These are phyloP conservation scores for Spizellomyces punctatus DNA, from an alignment of 192 early-diverging fungal genomes.

Conservation along the genomic window DNA sequence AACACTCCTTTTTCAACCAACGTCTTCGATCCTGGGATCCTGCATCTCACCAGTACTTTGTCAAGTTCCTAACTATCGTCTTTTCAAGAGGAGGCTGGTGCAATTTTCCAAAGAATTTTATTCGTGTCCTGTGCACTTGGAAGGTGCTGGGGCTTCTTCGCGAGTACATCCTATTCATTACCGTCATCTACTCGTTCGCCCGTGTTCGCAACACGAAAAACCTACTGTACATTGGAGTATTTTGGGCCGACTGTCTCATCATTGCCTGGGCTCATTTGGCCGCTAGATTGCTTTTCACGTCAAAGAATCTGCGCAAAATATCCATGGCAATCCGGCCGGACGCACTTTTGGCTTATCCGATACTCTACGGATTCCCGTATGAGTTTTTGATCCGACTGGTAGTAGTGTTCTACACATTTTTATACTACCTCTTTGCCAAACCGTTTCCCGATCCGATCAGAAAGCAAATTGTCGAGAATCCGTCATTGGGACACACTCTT, in stretches of 20 bases:
- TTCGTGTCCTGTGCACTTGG: constrained; percentile 3
- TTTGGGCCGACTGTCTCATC: not conserved
- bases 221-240: not conserved
- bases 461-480: too few species aligned
- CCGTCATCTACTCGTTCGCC: not conserved
- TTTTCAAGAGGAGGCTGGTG: not conserved
- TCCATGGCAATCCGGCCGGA: too few species aligned
- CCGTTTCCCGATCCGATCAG: too few species aligned
- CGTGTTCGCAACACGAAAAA: not conserved
- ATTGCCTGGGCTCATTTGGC: not conserved
- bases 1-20: constrained; percentile 36
- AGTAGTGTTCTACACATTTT: too few species aligned
- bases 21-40: constrained; percentile 6
- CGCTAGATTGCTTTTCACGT: not conserved
- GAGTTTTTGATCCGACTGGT: too few species aligned
- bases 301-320: not conserved
- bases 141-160: not conserved
- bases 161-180: not conserved
- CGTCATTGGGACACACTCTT: too few species aligned
- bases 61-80: not conserved
- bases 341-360: too few species aligned
- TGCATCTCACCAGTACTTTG: not conserved
- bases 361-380: too few species aligned
- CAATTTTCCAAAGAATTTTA: not conserved
- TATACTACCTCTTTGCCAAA: too few species aligned